A percentile compares a stretch with the other conserved stretches of the same genome.
Evolutionary conservation across 2,329 filamentous ascomycete genomes (phyloP).

Genomic region (Sporothrix pseudoabietina): DNA sequence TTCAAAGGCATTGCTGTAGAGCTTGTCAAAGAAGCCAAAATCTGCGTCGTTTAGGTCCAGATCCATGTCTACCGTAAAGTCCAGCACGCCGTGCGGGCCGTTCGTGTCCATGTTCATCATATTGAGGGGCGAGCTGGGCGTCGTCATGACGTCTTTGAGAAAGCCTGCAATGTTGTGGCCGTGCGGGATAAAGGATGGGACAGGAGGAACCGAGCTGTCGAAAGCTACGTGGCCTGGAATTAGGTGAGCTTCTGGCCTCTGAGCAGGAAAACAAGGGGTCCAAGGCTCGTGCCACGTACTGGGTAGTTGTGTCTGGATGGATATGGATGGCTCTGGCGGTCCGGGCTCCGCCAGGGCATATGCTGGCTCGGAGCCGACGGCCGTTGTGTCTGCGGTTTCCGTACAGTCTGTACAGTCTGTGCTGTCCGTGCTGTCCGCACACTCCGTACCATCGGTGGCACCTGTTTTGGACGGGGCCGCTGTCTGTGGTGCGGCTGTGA

Average conservation of each 20-base stretch:
- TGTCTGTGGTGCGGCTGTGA: not conserved
- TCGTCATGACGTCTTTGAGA: conserved; percentile 54
- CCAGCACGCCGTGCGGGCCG: conserved; percentile 49
- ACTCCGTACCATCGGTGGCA: not conserved
- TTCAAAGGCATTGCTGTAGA: conserved; percentile 48
- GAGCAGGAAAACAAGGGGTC: not conserved
- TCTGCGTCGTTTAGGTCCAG: conserved; percentile 57
- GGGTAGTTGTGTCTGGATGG: not conserved
- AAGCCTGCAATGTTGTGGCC: conserved; percentile 49
- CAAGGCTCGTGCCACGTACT: not conserved
- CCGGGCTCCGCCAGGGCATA: not conserved
- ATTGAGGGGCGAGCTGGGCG: conserved; percentile 42
- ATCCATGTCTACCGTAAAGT: conserved; percentile 54
- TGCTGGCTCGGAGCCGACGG: not conserved
- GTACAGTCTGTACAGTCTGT: no score
- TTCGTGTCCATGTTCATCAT: conserved; percentile 44
- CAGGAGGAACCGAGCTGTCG: not conserved
- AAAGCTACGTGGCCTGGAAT: not conserved
- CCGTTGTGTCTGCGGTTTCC: not conserved
- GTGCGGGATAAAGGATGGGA: not conserved
- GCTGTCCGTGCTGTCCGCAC: no score
- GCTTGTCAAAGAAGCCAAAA: conserved; percentile 54
- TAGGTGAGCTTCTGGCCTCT: not conserved
- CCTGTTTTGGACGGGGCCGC: not conserved
- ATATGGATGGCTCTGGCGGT: not conserved